Conservation (phyloP, 768 basidiomycete species). For the Phlegmacium glaucopus region DNA sequence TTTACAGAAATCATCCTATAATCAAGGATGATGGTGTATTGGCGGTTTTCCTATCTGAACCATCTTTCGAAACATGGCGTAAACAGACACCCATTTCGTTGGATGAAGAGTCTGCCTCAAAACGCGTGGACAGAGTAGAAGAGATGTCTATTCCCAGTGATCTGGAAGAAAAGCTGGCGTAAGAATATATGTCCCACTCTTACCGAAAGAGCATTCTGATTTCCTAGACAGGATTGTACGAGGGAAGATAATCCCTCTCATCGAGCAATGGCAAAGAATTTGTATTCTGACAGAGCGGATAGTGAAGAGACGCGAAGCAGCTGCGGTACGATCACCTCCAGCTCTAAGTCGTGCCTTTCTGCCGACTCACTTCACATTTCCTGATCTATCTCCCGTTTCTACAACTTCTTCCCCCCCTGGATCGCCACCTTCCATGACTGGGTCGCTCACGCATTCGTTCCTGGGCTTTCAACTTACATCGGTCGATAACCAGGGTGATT, state of each 20-base stretch:
- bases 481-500: constrained; percentile 63
- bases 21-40: constrained; percentile 86
- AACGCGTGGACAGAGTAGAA: constrained; percentile 75
- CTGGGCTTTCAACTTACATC: constrained; percentile 23
- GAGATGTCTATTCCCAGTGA: constrained; percentile 94
- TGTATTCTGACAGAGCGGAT: constrained; percentile 84
- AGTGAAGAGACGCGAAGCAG: constrained; percentile 87
- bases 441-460: constrained; percentile 27
- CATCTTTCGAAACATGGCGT: constrained; percentile 85
- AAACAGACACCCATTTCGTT: constrained; percentile 72
- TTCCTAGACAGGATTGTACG: constrained; percentile 58
- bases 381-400: constrained; percentile 37
- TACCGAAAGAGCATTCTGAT: constrained; percentile 4
- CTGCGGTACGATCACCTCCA: constrained; percentile 77
- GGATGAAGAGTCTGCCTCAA: constrained; percentile 85
- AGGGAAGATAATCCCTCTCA: constrained; percentile 66
- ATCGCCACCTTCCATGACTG: constrained; percentile 31
- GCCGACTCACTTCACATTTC: constrained; percentile 68
- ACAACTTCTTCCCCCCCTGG: constrained; percentile 33
- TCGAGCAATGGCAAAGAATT: constrained; percentile 92
- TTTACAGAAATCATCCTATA: constrained; percentile 77
- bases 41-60: constrained; percentile 76
- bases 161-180: constrained; percentile 86
- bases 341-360: constrained; percentile 60
- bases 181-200: constrained; percentile 17